Evolutionary conservation across 257 asterid species (phyloP), one percentile per base, ranked within the genome.

Genomic region (Coffea canephora): DNA sequence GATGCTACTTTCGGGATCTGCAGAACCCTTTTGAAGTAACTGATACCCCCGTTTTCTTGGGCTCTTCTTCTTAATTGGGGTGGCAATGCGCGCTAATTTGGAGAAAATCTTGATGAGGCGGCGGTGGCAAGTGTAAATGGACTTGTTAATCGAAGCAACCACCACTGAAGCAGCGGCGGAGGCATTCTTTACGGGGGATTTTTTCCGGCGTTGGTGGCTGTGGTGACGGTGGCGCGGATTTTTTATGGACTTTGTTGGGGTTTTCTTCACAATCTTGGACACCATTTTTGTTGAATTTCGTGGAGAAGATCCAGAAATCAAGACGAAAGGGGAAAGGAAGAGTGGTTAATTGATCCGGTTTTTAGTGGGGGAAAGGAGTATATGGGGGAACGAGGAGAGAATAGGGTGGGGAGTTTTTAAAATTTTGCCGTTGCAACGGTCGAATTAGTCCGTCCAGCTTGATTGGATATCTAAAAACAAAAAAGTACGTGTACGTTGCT

Each of bases 41-140:
- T 90, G 87, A 87, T 93, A 95, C 45, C 97, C 95, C 62, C 84
- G 86, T 64, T 83, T 93, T 69, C 88, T 82, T 0, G 96, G 95
- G 66, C 93, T 89, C 78, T 80, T 89, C 80, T 82, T 90, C 84
- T 83, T 76, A 5, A 61, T 89, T 0, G 97, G 98, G 69, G 97
- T 90, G 76, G 92, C 80, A 55, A 92, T 79, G 16, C 97, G 84
- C 62, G 91, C 87, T 31, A 93, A 85, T 46, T 87, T 91, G 0
- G 91, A 71, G 85, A 95, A 92, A 67, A 95, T 86, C 85, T 91
- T 93, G 93, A 90, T 83, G 62, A 95, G 89, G 80, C 97, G 97
- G 76, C 95, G 94, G 80, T 89, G 98, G 89, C 98, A 92, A 66
- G 91, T 87, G 87, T 86, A 86, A 83, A 91, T 77, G 41, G 97